phyloP scores from a whole-genome alignment of 768 basidiomycete genomes.

The Cystobasidium onofrii region DNA sequence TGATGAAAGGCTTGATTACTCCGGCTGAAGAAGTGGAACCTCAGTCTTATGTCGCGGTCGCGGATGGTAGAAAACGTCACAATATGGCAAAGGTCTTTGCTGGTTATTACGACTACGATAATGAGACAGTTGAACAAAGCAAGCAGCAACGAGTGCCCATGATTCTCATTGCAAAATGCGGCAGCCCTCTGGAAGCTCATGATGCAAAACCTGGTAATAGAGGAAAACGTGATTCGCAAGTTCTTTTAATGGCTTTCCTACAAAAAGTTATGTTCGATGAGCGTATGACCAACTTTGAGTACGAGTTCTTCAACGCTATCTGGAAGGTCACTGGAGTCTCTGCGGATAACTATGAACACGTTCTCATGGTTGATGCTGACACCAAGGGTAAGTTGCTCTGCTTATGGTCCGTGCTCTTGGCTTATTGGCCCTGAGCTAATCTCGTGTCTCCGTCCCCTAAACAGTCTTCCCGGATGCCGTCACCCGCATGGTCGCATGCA shows the following conservation, averaged over 20 bases:
- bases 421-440: no score
- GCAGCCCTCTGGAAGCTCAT: slow-evolving; percentile 78
- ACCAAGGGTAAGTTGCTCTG: slow-evolving; percentile 33
- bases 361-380: slow-evolving; percentile 57
- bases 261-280: slow-evolving; percentile 99
- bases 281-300: slow-evolving; percentile 98
- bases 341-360: slow-evolving; percentile 90
- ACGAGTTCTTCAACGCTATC: slow-evolving; percentile 97
- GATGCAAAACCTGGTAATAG: slow-evolving; percentile 95
- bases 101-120: slow-evolving; percentile 92
- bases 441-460: no score
- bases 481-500: slow-evolving; percentile 89
- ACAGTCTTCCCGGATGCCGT: slow-evolving; percentile 97
- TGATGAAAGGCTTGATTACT: slow-evolving; percentile 94
- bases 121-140: slow-evolving; percentile 72
- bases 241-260: slow-evolving; percentile 92
- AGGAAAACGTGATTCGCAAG: slow-evolving; percentile 96
- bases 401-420: not conserved
- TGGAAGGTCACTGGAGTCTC: slow-evolving; percentile 93
- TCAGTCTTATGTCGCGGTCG: slow-evolving; percentile 95
- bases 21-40: slow-evolving; percentile 74
- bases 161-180: slow-evolving; percentile 87
- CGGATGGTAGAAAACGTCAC: slow-evolving; percentile 98
- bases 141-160: slow-evolving; percentile 97
- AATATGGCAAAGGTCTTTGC: slow-evolving; percentile 99